Evolutionary conservation across 805 yeast genomes (phyloP).

Genomic region (Kodamaea kakaduensis): DNA sequence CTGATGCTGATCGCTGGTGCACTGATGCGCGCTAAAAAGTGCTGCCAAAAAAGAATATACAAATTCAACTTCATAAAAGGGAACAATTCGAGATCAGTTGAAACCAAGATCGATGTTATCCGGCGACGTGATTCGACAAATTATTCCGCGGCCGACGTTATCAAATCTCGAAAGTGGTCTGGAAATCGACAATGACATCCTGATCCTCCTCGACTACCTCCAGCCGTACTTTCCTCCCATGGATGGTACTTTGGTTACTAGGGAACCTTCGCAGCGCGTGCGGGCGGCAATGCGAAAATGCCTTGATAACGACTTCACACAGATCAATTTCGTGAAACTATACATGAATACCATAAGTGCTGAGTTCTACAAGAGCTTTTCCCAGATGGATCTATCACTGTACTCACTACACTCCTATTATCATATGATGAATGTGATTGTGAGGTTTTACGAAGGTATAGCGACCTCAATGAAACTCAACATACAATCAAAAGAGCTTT

Average conservation of each 20-base stretch:
- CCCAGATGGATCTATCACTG: constrained; percentile 3
- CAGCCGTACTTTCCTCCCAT: constrained; percentile 24
- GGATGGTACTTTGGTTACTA: not conserved
- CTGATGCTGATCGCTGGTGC: too few species aligned
- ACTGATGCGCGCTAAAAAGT: too few species aligned
- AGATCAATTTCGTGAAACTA: constrained; percentile 30
- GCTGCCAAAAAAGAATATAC: too few species aligned
- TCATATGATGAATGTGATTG: constrained; percentile 17
- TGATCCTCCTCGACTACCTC: constrained; percentile 30
- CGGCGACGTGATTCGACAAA: too few species aligned
- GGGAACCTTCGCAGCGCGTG: constrained; percentile 32
- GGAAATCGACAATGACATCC: constrained; percentile 35
- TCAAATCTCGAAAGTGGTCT: constrained; percentile 10
- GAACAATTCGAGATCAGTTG: too few species aligned
- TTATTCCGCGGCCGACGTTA: constrained; percentile 11
- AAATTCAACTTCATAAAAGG: too few species aligned
- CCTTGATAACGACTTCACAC: constrained; percentile 30
- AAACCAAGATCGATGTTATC: too few species aligned
- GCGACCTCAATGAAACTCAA: constrained; percentile 22
- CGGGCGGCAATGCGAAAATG: constrained; percentile 36
- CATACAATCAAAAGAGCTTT: constrained; percentile 18
- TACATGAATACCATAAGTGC: constrained; percentile 29
- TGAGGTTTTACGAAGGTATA: constrained; percentile 22
- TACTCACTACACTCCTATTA: constrained; percentile 14
- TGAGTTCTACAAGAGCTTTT: constrained; percentile 16